Percentiles rank a stretch among this genome's conserved stretches.
phyloP scores from a whole-genome alignment of 225 moss, liverwort and hornwort species.

The Physcomitrellopsis africana region DNA sequence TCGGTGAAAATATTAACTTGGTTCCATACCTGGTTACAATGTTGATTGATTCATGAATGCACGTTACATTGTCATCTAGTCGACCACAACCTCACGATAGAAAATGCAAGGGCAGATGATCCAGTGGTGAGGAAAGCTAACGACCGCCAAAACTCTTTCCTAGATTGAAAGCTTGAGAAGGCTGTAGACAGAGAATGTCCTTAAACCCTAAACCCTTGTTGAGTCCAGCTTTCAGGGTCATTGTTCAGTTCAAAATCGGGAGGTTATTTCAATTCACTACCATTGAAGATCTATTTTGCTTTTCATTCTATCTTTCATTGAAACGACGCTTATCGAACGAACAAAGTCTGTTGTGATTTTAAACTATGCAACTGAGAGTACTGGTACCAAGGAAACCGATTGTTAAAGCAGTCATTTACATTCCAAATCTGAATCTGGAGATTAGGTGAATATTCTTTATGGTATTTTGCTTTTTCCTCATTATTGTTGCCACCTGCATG shows the following conservation, averaged over 20 bases:
- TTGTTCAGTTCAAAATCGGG: neutral
- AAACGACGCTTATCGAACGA: too few species aligned
- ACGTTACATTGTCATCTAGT: neutral
- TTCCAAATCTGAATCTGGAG: too few species aligned
- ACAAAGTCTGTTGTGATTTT: too few species aligned
- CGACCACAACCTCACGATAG: neutral
- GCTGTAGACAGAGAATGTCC: neutral
- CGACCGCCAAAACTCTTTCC: constrained; percentile 9
- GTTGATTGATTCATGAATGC: neutral
- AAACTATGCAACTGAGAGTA: too few species aligned
- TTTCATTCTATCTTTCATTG: too few species aligned
- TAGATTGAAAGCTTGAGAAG: neutral
- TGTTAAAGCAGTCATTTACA: too few species aligned
- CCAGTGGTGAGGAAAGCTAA: neutral
- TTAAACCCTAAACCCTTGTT: constrained; percentile 18
- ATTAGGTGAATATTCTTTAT: too few species aligned
- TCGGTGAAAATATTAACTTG: neutral
- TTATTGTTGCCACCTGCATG: too few species aligned
- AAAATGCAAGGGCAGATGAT: neutral
- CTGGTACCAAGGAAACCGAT: too few species aligned
- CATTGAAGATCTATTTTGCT: too few species aligned
- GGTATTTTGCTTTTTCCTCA: too few species aligned
- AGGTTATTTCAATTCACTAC: too few species aligned
- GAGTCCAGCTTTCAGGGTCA: neutral
- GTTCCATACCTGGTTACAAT: neutral